Base-by-base conservation (phyloP, 2,329 filamentous ascomycete genomes). In the Didymella sp. region DNA sequence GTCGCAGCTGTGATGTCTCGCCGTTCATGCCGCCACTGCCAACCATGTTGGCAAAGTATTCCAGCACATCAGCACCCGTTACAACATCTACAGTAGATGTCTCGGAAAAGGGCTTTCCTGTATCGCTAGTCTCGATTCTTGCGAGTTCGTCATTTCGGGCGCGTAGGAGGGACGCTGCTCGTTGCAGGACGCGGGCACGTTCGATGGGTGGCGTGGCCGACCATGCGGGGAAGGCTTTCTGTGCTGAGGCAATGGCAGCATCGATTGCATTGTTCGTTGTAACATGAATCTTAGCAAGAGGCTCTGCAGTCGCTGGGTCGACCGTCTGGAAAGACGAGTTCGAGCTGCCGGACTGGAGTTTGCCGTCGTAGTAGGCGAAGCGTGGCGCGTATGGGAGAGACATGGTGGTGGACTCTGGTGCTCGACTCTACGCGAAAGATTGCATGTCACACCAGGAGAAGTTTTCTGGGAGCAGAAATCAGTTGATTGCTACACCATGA, bases 91-190 rank as follows among this genome's bases (percentile, higher is more conserved):
- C 91, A 0, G 88, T 87, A 50, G 88, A 90, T 3, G 92, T 96
- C 77, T 96, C 92, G 3, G 89, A 89, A 76, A 85, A 94, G 7
- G 92, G 86, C 76, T 96, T 96, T 72, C 92, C 92, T 0, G 92
- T 96, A 75, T 96, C 92, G 69, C 89, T 82, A 2, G 91, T 96
- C 79, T 96, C 92, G 53, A 91, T 81, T 54, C 83, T 83, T 47
- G 92, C 92, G 38, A 96, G 87, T 54, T 87, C 86, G 70, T 96
- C 89, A 75, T 96, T 96, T 62, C 87, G 86, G 62, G 86, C 79
- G 43, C 91, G 89, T 12, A 96, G 82, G 13, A 96, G 77, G 43
- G 85, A 78, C 17, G 90, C 91, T 2, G 92, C 91, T 72, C 85
- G 87, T 27, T 92, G 88, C 9, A 96, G 85, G 65, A 96, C 89